Percentiles rank a stretch among this genome's conserved stretches.
phyloP scores from a whole-genome alignment of 2,329 filamentous ascomycete species.

The Tolypocladium sp. region DNA sequence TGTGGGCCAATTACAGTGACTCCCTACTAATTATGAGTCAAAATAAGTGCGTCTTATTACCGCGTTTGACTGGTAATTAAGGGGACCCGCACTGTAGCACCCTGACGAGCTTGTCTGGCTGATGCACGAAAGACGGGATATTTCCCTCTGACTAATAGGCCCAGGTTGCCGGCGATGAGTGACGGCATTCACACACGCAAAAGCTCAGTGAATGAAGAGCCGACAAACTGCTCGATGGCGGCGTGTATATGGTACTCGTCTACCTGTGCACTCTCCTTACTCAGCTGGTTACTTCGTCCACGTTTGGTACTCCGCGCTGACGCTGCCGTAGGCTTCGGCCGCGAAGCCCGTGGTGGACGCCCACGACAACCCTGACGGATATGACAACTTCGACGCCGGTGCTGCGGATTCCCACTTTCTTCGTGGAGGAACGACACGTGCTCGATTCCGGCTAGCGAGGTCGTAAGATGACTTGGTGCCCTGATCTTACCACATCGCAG shows the following conservation, averaged over 20 bases:
- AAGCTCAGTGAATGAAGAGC: not conserved
- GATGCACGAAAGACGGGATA: too few species aligned
- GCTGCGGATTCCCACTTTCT: not conserved
- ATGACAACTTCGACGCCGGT: not conserved
- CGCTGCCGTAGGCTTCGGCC: not conserved
- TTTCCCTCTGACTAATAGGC: not conserved
- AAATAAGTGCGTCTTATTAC: too few species aligned
- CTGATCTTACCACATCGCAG: not conserved
- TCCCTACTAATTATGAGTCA: too few species aligned
- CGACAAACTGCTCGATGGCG: not conserved
- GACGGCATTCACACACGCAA: not conserved
- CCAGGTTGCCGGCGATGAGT: not conserved
- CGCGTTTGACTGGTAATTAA: too few species aligned
- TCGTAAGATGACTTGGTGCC: not conserved
- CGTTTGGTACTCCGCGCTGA: not conserved
- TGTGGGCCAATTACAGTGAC: too few species aligned
- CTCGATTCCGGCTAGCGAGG: too few species aligned
- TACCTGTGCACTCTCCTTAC: not conserved
- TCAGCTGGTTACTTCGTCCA: not conserved
- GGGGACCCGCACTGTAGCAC: too few species aligned
- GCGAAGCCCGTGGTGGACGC: not conserved
- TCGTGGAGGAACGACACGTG: too few species aligned
- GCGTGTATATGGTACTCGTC: too few species aligned
- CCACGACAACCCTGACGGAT: not conserved
- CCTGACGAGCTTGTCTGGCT: too few species aligned